Evolutionary conservation across 2,329 filamentous ascomycete genomes (phyloP).

Genomic region (Aspergillus quadrilineatus): DNA sequence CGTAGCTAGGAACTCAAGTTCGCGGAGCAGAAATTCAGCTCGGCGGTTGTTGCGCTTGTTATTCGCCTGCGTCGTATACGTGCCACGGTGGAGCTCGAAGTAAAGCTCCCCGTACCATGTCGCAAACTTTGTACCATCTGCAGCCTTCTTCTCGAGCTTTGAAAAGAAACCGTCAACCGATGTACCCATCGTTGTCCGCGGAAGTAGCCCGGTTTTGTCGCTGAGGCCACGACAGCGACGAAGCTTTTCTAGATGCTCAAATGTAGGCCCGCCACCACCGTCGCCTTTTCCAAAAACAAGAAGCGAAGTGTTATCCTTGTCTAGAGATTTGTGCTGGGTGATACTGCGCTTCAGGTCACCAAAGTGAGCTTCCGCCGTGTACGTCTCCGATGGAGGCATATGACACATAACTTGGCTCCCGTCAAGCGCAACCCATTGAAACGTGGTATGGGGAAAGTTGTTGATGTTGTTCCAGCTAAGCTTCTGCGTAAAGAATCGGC

Average conservation of each 20-base stretch:
- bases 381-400: slow-evolving; percentile 94
- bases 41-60: slow-evolving; percentile 94
- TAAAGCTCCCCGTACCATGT: slow-evolving; percentile 99
- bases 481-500: slow-evolving; percentile 95
- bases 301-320: slow-evolving; percentile 85
- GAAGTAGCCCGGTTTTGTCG: slow-evolving; percentile 79
- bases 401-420: slow-evolving; percentile 96
- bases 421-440: slow-evolving; percentile 96
- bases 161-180: slow-evolving; percentile 96
- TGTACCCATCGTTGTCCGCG: slow-evolving; percentile 81
- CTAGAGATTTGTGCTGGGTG: slow-evolving; percentile 90
- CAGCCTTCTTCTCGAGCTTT: slow-evolving; percentile 73
- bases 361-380: slow-evolving; percentile 91
- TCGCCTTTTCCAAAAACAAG: slow-evolving; percentile 96
- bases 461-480: slow-evolving; percentile 99
- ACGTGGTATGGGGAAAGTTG: slow-evolving; percentile 96
- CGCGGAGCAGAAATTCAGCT: slow-evolving; percentile 78
- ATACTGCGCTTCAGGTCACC: slow-evolving; percentile 89
- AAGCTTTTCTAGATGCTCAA: slow-evolving; percentile 91
- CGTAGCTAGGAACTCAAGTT: slow-evolving; percentile 85
- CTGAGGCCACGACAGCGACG: slow-evolving; percentile 87
- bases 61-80: slow-evolving; percentile 95
- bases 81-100: slow-evolving; percentile 94
- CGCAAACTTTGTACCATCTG: slow-evolving; percentile 67
- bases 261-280: slow-evolving; percentile 91